phyloP scores from a whole-genome alignment of 768 basidiomycete species.

The Lactarius hatsudake region DNA sequence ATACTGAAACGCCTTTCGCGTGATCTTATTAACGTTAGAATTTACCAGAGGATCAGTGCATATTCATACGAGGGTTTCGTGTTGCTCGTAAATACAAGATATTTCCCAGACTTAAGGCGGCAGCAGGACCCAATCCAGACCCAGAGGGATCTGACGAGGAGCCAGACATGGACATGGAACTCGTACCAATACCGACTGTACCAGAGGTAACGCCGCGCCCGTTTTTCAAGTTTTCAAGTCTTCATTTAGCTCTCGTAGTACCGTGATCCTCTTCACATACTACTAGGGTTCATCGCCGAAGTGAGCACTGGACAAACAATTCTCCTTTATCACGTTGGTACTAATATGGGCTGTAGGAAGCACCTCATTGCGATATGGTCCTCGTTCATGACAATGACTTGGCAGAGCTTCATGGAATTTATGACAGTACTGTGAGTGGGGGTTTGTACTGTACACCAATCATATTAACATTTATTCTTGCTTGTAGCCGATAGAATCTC shows the following conservation, averaged over 20 bases:
- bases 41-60: background rate
- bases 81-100: background rate
- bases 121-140: background rate
- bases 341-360: background rate
- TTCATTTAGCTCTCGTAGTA: background rate
- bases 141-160: background rate
- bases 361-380: background rate
- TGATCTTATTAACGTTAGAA: background rate
- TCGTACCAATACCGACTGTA: background rate
- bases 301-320: background rate
- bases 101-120: background rate
- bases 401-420: too few relatives aligned
- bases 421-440: background rate
- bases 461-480: background rate
- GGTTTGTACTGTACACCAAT: background rate
- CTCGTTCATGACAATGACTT: background rate
- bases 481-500: background rate
- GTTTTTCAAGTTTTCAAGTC: background rate
- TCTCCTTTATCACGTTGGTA: too few relatives aligned
- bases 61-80: conserved; percentile 3
- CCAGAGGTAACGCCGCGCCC: background rate
- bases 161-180: background rate
- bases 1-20: too few relatives aligned
- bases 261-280: background rate
- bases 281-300: background rate